A percentile compares a stretch with the other conserved stretches of the same genome.
phyloP scores from a whole-genome alignment of 306 rosid species.

The Leucaena leucocephala region DNA sequence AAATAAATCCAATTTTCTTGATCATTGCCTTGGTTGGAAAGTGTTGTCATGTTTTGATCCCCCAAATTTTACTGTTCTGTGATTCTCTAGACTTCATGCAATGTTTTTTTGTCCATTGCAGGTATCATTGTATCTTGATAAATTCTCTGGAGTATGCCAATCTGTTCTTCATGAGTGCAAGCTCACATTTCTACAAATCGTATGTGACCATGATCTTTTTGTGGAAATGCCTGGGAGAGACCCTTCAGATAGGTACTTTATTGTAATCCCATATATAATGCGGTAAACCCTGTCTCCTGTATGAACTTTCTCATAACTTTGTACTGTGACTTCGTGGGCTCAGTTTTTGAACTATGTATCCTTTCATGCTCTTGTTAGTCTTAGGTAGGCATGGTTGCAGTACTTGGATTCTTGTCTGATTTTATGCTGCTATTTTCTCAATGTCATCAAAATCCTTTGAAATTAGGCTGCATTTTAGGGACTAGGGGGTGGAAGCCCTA shows the following conservation, averaged over 20 bases:
- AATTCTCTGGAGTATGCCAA: conserved; percentile 96
- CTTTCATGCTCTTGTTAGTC: not conserved
- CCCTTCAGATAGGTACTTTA: conserved; percentile 87
- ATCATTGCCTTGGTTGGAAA: conserved; percentile 16
- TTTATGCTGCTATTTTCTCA: conserved; percentile 11
- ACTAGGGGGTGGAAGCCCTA: not conserved
- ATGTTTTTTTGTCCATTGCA: conserved; percentile 41
- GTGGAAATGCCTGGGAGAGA: conserved; percentile 99
- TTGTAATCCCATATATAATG: not conserved
- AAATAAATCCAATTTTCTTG: not conserved
- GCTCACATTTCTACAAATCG: conserved; percentile 86
- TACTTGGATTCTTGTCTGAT: conserved; percentile 6
- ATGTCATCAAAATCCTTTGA: not conserved
- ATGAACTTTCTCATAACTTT: not conserved
- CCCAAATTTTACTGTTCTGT: not conserved
- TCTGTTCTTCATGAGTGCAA: conserved; percentile 94
- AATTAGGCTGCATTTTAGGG: conserved; percentile 23
- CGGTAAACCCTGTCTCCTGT: not conserved
- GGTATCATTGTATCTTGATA: conserved; percentile 95
- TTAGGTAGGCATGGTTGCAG: conserved; percentile 28
- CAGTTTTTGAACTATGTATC: not conserved
- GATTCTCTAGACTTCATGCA: conserved; percentile 13
- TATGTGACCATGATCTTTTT: conserved; percentile 97
- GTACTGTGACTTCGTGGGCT: not conserved
- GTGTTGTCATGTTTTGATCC: conserved; percentile 1